phyloP scores from a whole-genome alignment of 148 eudicot genomes.

The Cornus controversa region DNA sequence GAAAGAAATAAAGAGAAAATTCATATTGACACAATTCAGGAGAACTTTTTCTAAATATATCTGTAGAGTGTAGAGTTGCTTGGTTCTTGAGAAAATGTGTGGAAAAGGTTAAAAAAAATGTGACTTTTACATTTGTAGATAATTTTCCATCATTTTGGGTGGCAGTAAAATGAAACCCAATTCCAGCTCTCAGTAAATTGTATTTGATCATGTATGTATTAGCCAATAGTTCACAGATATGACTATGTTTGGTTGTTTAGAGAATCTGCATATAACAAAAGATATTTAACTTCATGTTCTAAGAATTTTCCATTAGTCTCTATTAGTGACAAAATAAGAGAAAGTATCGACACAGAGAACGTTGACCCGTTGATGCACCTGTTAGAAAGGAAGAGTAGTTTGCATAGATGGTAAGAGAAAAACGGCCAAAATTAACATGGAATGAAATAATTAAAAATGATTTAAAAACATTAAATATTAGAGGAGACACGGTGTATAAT shows the following conservation, averaged over 20 bases:
- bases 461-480: no score
- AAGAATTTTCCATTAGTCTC: no score
- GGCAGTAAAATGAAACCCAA: background rate
- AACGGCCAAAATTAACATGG: no score
- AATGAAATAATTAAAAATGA: no score
- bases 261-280: no score
- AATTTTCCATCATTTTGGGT: background rate
- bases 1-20: background rate
- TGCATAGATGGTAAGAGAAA: no score
- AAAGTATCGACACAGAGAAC: no score
- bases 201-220: background rate
- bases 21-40: background rate
- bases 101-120: background rate
- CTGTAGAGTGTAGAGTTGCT: background rate
- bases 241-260: background rate
- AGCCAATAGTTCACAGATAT: background rate
- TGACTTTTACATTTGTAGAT: background rate
- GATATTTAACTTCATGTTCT: background rate
- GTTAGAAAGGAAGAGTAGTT: no score
- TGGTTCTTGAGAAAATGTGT: background rate
- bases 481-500: no score
- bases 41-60: no score
- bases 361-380: no score
- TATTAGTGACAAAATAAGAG: no score
- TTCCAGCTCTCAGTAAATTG: background rate